A percentile compares a stretch with the other conserved stretches of the same genome.
Evolutionary conservation across 1,284 basidiomycete genomes (phyloP).

Genomic region (Phlebopus sp.): DNA sequence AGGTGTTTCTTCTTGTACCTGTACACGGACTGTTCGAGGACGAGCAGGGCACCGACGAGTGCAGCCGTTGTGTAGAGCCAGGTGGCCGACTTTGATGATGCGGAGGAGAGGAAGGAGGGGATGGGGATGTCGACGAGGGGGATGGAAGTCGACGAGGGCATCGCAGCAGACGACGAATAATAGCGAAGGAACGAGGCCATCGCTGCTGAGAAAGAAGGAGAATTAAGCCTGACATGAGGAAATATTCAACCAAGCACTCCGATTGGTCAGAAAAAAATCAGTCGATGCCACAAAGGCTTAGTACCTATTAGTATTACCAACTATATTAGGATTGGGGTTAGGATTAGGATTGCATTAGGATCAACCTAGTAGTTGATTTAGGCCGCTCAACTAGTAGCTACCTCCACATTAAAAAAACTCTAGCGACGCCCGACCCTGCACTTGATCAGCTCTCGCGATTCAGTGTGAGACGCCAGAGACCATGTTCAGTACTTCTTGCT

Average conservation of each 20-base stretch:
- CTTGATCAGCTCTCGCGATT: no score
- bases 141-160: constrained; percentile 41
- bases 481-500: no score
- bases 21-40: constrained; percentile 83
- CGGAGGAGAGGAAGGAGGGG: constrained; percentile 41
- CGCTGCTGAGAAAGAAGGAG: neutral
- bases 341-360: no score
- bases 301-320: no score
- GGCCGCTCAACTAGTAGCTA: no score
- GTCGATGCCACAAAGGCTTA: constrained; percentile 15
- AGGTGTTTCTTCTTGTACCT: constrained; percentile 84
- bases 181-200: constrained; percentile 39
- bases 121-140: constrained; percentile 44
- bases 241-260: neutral
- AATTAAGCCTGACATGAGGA: neutral
- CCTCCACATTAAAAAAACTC: no score
- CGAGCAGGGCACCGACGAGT: constrained; percentile 62
- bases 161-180: constrained; percentile 36
- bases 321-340: no score
- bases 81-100: constrained; percentile 37
- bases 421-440: no score
- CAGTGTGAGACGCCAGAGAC: no score
- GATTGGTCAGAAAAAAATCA: constrained; percentile 26
- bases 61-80: constrained; percentile 69
- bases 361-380: no score